Evolutionary conservation across 768 basidiomycete species (phyloP), one percentile per base, ranked within the genome.

Genomic region (Kwoniella mangroviensis): DNA sequence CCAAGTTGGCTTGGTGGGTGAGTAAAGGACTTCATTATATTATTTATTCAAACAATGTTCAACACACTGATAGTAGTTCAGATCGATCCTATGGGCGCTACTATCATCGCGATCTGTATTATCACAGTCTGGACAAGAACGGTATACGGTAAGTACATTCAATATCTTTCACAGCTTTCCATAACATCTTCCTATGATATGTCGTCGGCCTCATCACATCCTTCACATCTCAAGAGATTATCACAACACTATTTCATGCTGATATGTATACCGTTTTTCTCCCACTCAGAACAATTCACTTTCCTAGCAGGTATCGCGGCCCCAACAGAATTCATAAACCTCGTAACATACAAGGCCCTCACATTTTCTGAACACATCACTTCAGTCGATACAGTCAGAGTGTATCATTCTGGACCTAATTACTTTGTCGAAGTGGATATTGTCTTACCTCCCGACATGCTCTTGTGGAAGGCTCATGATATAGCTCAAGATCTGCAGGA

Each of bases 371-470:
- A 90, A 7, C 90, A 91, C 42, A 95, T 98, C 62, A 87, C 90
- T 68, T 89, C 91, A 81, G 86, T 98, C 40, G 96, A 98, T 81
- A 94, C 93, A 9, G 92, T 94, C 67, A 87, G 94, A 68, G 95
- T 94, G 13, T 98, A 98, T 78, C 93, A 97, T 69, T 80, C 79
- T 19, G 84, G 84, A 15, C 83, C 83, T 0, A 67, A 93, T 69
- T 96, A 94, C 79, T 92, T 94, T 79, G 94, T 98, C 55, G 97
- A 98, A 83, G 87, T 98, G 15, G 97, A 99, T 82, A 88, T 98
- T 56, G 95, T 98, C 53, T 92, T 98, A 90, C 87, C 90, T 70
- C 90, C 90, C 11, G 88, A 89, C 67, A 97, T 94, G 26, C 92
- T 94, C 0, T 85, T 98, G 1, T 92, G 91, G 90, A 90, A 82